phyloP scores from a whole-genome alignment of 164 flowering plant genomes.

The Macadamia integrifolia region DNA sequence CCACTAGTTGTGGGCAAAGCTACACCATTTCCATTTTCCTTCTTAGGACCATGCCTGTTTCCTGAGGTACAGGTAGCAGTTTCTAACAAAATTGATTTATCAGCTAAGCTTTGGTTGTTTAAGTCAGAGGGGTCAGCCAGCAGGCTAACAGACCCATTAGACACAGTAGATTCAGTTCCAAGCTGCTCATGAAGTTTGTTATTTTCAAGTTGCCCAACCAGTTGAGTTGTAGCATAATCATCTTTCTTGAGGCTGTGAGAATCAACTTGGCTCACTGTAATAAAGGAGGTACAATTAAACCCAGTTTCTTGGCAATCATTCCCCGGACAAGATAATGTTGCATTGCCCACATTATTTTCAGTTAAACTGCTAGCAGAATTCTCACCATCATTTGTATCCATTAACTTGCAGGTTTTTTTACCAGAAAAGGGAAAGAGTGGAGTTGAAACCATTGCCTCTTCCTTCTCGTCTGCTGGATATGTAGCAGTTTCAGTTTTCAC shows the following conservation, averaged over 20 bases:
- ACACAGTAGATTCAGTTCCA: constrained; percentile 19
- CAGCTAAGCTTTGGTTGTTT: constrained; percentile 24
- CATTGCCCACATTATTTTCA: constrained; percentile 20
- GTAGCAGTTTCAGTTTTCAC: constrained; percentile 15
- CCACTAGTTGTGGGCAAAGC: constrained; percentile 12
- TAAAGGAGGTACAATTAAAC: constrained; percentile 14
- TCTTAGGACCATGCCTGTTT: constrained; percentile 12
- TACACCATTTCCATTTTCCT: constrained; percentile 19
- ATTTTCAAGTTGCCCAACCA: constrained; percentile 7
- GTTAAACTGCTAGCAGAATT: constrained; percentile 17
- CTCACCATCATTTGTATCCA: constrained; percentile 16
- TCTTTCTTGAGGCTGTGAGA: constrained; percentile 10
- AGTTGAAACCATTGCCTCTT: constrained; percentile 15
- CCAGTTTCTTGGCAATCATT: constrained; percentile 12
- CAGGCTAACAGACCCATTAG: constrained; percentile 26
- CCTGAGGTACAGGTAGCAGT: constrained; percentile 19
- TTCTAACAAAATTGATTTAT: constrained; percentile 25
- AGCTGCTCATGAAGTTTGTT: constrained; percentile 16
- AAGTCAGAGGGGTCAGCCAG: constrained; percentile 28
- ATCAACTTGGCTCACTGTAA: constrained; percentile 10
- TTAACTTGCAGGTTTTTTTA: constrained; percentile 5
- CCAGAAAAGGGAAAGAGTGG: constrained; percentile 10
- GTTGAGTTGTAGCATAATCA: constrained; percentile 3
- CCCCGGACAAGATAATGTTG: constrained; percentile 8
- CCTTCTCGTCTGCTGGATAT: constrained; percentile 15